Percentiles rank a stretch among this genome's conserved stretches.
Conservation (phyloP, 1,139 yeast species). For the Wickerhamomyces sp. region DNA sequence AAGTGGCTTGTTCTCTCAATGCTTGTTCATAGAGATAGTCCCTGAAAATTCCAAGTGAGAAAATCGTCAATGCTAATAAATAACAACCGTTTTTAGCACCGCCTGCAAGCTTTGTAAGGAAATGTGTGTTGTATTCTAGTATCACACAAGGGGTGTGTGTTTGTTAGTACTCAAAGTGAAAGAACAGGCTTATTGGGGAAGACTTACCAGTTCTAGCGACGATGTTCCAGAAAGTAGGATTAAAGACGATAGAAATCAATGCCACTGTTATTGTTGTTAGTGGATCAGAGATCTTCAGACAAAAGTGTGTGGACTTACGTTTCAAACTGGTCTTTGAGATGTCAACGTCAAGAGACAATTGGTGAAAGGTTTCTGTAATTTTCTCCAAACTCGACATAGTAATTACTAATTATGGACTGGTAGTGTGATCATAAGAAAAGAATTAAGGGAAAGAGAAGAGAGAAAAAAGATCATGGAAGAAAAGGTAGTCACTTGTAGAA, state of each 20-base stretch:
- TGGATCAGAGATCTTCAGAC: not conserved
- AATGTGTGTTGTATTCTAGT: constrained; percentile 65
- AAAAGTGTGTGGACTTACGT: constrained; percentile 11
- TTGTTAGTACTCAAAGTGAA: not conserved
- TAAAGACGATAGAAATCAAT: constrained; percentile 67
- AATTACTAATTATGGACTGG: no score
- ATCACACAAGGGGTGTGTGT: no score
- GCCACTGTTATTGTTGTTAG: no score
- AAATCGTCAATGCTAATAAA: constrained; percentile 72
- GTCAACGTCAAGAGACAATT: constrained; percentile 19
- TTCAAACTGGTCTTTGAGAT: constrained; percentile 14
- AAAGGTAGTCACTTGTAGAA: no score
- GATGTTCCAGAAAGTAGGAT: constrained; percentile 93
- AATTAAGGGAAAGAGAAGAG: no score
- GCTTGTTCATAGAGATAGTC: constrained; percentile 73
- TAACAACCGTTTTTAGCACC: constrained; percentile 80
- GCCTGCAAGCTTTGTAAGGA: constrained; percentile 65
- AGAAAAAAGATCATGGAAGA: no score
- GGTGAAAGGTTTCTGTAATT: constrained; percentile 14
- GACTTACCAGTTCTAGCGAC: constrained; percentile 62
- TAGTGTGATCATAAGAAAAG: no score
- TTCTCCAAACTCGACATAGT: constrained; percentile 10
- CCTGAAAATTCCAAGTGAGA: constrained; percentile 75
- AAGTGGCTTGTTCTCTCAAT: constrained; percentile 50
- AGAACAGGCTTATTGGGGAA: not conserved